Evolutionary conservation across 495 filamentous ascomycete genomes (phyloP), one percentile per base, ranked within the genome.

Genomic region (Cairneyella variabilis): DNA sequence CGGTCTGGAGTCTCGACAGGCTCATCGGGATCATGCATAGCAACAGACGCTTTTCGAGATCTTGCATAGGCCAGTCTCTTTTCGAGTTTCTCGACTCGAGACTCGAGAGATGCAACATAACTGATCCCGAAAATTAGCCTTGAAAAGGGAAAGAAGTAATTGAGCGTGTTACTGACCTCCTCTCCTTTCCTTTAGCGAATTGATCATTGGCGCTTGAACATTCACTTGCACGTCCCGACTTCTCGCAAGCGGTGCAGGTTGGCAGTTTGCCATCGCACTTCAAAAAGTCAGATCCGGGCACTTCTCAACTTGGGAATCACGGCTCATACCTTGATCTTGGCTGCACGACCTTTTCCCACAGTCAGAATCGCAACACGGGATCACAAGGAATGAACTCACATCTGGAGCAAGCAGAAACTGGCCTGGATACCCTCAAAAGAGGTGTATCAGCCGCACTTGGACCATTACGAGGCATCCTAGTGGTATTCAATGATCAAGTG

Each of bases 131-230:
- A n/a, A n/a, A 47, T 66, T 47, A 66, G 48, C 16, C 9, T 20
- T 14, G 18, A 25, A 10, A 48, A 26, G 16, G n/a, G 42, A n/a
- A n/a, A n/a, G n/a, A n/a, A n/a, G n/a, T n/a, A 37, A 17, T 11
- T 4, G 34, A 23, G 11, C n/a, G 17, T 38, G 8, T 9, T 45
- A 30, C 26, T 12, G 39, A 59, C 78, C 78, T 96, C 60, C 91
- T 77, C 65, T 97, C 92, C 69, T 96, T 96, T 22, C 92, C 92
- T 51, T 87, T 81, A 12, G 91, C 90, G 67, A 96, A 96, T 67
- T 95, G 88, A 63, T 96, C 92, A 54, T 89, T 96, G 2, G 91
- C 89, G 32, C 89, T 88, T n/a, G 90, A 92, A 66, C 92, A 97
- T 56, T 89, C 88, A 57, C 76, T 79, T 37, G 83, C 82, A 48